Evolutionary conservation across 129 eudicot species (phyloP), one percentile per base, ranked within the genome.

Genomic region (Pulicaria dysenterica): DNA sequence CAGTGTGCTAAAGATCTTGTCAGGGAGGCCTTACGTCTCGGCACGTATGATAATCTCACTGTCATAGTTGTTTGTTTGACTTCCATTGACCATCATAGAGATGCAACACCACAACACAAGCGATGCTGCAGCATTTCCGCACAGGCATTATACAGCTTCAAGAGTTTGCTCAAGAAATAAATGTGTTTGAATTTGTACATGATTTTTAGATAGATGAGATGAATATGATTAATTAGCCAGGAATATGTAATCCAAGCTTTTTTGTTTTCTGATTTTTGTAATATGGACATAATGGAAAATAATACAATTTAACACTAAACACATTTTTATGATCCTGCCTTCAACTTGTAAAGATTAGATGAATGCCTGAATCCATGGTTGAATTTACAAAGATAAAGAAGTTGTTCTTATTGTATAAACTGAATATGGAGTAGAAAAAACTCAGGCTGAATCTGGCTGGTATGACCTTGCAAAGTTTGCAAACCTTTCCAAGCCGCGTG

Each of bases 401-500:
- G 34, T 46, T n/a, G 67, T 41, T 70, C 64, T 70, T 40, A 70
- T 57, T 39, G 65, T 56, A 24, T 45, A 57, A 34, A 31, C 75
- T 71, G 63, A 54, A 7, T 41, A 56, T 56, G 56, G 13, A 71
- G 45, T 24, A 24, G 45, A 56, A n/a, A 69, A 54, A 7, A 76
- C 80, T 24, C 64, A 44, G 34, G 63, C 80, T n/a, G 86, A 65
- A 47, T 82, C 92, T 47, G 89, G 58, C 7, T 86, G 65, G 69
- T 73, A 78, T 80, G 65, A 78, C 78, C 80, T 90, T 39, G 91
- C 99, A 75, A 79, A 88, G 9, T 56, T 80, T 24, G 97, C 89
- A 83, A 91, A 95, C 82, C 90, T 59, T 70, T 91, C 91, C 81
- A 95, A 71, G 58, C 97, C 97, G 14, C 87, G 82, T 38, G 59